These are phyloP conservation scores for Trichophyton equinum DNA, from an alignment of 2,329 filamentous ascomycete genomes.

Conservation along the genomic window DNA sequence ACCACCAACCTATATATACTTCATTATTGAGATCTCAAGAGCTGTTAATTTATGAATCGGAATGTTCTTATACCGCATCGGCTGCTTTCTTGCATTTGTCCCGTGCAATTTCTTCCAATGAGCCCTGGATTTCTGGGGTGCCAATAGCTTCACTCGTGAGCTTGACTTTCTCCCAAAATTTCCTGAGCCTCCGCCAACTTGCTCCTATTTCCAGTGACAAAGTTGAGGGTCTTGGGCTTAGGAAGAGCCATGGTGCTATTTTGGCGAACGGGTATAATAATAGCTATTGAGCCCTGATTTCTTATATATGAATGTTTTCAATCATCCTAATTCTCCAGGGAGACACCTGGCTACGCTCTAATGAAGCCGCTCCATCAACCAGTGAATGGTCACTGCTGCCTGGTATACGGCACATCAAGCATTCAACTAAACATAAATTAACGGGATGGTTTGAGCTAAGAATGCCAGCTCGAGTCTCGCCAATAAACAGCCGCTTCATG, in stretches of 20 bases:
- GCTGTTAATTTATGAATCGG: background rate
- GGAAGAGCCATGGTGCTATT: background rate
- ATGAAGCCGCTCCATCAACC: background rate
- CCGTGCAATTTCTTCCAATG: conserved; percentile 75
- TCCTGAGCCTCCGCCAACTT: conserved; percentile 82
- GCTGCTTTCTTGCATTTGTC: conserved; percentile 81
- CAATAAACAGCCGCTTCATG: background rate
- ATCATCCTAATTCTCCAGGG: no score
- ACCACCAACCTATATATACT: conserved; percentile 43
- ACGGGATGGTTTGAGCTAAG: background rate
- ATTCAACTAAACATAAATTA: background rate
- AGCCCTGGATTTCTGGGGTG: conserved; percentile 80
- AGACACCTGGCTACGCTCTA: no score
- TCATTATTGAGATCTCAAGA: background rate
- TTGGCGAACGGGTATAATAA: background rate
- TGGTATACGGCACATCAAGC: background rate
- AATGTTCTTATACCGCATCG: conserved; percentile 46
- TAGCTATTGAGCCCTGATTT: no score
- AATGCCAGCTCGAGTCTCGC: background rate
- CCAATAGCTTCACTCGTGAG: conserved; percentile 65
- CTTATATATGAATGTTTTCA: no score
- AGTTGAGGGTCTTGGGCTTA: conserved; percentile 47
- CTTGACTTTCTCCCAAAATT: conserved; percentile 67
- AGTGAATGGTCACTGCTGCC: background rate
- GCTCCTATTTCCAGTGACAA: conserved; percentile 93